Conservation (phyloP, 2,329 filamentous ascomycete genomes). For the Xylaria multiplex region DNA sequence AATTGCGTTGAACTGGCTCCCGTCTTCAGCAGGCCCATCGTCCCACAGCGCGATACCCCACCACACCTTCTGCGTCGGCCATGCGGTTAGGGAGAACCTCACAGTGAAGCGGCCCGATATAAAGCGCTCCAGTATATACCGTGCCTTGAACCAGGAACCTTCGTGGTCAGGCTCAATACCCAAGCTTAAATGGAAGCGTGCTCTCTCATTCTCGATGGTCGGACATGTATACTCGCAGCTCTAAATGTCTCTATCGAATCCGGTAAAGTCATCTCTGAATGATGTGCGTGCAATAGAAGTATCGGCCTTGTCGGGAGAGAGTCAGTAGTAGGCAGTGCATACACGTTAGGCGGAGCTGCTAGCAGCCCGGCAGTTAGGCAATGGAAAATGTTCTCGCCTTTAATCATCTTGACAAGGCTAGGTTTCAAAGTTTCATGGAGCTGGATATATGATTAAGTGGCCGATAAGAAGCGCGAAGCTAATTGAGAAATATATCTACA, state of each 20-base stretch:
- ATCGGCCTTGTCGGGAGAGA: neutral
- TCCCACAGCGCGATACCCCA: slow-evolving; percentile 15
- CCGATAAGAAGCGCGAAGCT: no score
- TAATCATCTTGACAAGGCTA: neutral
- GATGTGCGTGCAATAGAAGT: neutral
- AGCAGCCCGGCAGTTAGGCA: neutral
- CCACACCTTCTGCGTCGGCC: slow-evolving; percentile 14
- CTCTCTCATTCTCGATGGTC: slow-evolving; percentile 8
- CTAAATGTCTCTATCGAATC: slow-evolving; percentile 8
- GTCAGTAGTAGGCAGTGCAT: neutral
- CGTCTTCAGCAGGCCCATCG: slow-evolving; percentile 9
- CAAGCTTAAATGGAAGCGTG: slow-evolving; percentile 16
- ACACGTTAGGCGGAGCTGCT: neutral
- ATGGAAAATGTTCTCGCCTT: neutral
- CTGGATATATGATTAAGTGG: neutral
- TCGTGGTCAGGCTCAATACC: slow-evolving; percentile 15
- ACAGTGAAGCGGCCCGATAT: slow-evolving; percentile 14
- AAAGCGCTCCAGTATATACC: slow-evolving; percentile 9
- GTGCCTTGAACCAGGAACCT: slow-evolving; percentile 16
- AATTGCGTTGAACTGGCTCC: slow-evolving; percentile 18
- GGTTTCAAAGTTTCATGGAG: neutral
- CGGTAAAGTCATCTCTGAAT: slow-evolving; percentile 18
- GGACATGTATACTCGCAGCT: slow-evolving; percentile 18
- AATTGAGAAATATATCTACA: no score
- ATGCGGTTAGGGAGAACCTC: slow-evolving; percentile 13